A percentile compares a stretch with the other conserved stretches of the same genome.
Conservation (phyloP, 371 early-diverging fungal species). For the Rhizopus delemar region DNA sequence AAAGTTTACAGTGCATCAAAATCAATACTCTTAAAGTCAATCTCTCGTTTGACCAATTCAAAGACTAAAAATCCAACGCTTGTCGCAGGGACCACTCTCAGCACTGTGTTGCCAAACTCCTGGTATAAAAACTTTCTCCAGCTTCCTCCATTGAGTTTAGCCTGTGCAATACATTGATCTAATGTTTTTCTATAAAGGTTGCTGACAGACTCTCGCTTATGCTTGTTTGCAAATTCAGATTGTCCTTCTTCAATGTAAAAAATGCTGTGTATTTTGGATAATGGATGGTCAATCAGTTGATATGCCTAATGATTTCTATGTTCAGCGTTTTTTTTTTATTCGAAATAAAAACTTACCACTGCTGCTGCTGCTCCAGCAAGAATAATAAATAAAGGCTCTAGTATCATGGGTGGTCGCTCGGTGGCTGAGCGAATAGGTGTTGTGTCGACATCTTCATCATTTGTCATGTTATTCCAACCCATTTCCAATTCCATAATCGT, state of each 20-base stretch:
- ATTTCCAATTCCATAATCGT: conserved; percentile 35
- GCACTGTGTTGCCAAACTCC: conserved; percentile 65
- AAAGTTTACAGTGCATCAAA: conserved; percentile 20
- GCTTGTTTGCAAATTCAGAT: conserved; percentile 49
- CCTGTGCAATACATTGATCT: conserved; percentile 54
- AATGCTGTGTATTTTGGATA: conserved; percentile 70
- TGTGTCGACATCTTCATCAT: conserved; percentile 11
- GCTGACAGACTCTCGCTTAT: conserved; percentile 33
- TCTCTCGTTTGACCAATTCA: conserved; percentile 69
- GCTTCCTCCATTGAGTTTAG: conserved; percentile 45
- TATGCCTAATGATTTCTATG: conserved; percentile 49
- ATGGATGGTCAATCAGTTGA: conserved; percentile 72
- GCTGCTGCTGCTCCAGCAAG: conserved; percentile 75
- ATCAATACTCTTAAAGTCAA: conserved; percentile 53
- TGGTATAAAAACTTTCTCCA: conserved; percentile 64
- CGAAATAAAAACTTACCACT: conserved; percentile 33
- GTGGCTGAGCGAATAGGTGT: neutral
- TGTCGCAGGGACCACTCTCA: conserved; percentile 73
- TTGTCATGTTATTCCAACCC: conserved; percentile 26
- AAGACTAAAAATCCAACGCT: conserved; percentile 74
- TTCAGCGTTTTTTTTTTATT: neutral
- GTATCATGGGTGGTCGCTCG: conserved; percentile 54
- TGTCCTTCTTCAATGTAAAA: conserved; percentile 70
- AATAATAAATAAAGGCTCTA: conserved; percentile 70
- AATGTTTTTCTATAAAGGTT: conserved; percentile 57